Evolutionary conservation across 176 grass and related monocot species (phyloP).

Genomic region (Cocos nucifera): DNA sequence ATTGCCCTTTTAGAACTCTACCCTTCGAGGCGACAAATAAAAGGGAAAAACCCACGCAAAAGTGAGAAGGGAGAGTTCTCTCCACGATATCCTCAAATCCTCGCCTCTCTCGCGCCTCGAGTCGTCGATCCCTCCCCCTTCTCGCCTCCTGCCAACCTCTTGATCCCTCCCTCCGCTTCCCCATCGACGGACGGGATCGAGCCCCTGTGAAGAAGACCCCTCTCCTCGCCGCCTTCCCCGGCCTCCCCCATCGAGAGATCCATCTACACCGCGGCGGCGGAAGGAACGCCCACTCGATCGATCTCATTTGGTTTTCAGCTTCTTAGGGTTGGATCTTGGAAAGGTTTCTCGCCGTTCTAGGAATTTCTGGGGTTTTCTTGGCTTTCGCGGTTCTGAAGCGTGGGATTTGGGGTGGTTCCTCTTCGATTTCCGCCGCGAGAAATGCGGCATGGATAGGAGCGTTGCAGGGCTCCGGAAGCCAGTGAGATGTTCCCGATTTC

Average conservation of each 20-base stretch:
- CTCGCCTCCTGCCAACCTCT: not conserved
- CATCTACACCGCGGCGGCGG: not conserved
- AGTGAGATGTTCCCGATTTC: not conserved
- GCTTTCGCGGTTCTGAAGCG: not conserved
- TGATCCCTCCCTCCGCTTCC: not conserved
- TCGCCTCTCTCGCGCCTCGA: not conserved
- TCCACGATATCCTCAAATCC: constrained; percentile 5
- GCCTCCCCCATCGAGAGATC: not conserved
- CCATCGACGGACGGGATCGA: not conserved
- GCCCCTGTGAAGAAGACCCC: not conserved
- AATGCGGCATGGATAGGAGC: constrained; percentile 10
- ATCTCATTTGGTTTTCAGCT: too few relatives aligned
- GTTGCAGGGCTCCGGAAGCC: not conserved
- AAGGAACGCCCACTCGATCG: not conserved
- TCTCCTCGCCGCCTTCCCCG: not conserved
- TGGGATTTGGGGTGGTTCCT: not conserved
- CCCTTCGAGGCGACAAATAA: too few relatives aligned
- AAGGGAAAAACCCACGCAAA: not conserved
- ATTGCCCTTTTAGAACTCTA: too few relatives aligned
- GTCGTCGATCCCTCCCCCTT: not conserved
- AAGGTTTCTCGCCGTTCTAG: not conserved
- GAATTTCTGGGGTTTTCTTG: not conserved
- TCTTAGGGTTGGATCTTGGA: too few relatives aligned
- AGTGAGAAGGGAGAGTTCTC: not conserved
- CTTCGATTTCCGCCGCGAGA: not conserved